These are phyloP conservation scores for Davidsoniella australis DNA, from an alignment of 2,329 filamentous ascomycete species.

Conservation along the genomic window DNA sequence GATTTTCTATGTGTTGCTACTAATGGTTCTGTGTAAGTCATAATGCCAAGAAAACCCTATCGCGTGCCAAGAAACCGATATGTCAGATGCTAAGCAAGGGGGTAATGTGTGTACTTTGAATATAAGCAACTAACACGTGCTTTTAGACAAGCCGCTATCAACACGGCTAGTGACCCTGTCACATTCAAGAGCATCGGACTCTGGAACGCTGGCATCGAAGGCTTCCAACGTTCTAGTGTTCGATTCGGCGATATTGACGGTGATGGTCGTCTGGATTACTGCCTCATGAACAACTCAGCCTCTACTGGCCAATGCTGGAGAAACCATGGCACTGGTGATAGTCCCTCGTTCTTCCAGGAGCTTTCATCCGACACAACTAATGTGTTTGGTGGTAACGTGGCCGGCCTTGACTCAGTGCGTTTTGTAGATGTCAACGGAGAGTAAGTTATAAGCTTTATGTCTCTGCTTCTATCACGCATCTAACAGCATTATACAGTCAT, in stretches of 20 bases:
- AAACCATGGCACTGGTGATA: constrained; percentile 18
- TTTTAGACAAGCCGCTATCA: constrained; percentile 9
- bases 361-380: constrained; percentile 12
- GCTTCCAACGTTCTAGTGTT: constrained; percentile 15
- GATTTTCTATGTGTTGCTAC: constrained; percentile 19
- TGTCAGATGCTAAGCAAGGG: too few relatives aligned
- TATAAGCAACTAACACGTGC: neutral
- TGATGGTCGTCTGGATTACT: constrained; percentile 22
- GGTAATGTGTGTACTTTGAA: too few relatives aligned
- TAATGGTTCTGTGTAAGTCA: constrained; percentile 13
- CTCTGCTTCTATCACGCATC: neutral
- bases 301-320: constrained; percentile 19
- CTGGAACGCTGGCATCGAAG: constrained; percentile 3
- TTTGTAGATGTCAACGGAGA: constrained; percentile 16
- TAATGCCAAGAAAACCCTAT: neutral
- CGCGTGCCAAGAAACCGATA: too few relatives aligned
- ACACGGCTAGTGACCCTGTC: constrained; percentile 5
- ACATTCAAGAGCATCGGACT: constrained; percentile 8
- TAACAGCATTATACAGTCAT: neutral
- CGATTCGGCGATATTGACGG: constrained; percentile 20
- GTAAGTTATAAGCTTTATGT: constrained; percentile 1
- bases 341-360: constrained; percentile 20
- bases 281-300: constrained; percentile 10
- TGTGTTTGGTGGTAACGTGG: constrained; percentile 11
- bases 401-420: constrained; percentile 13